Base-by-base conservation (phyloP, 163 green algal species). In the Scenedesmus sp. region DNA sequence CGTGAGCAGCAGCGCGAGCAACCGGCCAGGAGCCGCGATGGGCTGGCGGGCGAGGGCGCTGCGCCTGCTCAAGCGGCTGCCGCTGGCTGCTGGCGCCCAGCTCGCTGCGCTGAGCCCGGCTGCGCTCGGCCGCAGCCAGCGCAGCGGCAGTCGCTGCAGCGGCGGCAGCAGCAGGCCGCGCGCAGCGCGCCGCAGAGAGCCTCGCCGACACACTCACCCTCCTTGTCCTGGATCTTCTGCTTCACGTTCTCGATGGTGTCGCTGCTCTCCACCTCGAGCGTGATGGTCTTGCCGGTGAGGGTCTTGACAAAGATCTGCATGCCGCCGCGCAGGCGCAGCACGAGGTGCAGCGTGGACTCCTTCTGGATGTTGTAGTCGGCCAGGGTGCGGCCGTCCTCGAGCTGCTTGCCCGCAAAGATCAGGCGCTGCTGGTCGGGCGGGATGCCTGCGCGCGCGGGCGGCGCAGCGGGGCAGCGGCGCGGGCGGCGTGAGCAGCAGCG, bases 271-370 rank as follows among this genome's bases (percentile, higher is more conserved):
- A 97, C 94, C 87, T 97, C 94, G 17, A 98, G 80, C 18, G 94
- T 98, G 86, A 98, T 98, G 62, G 94, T 98, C 90, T 97, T 98
- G 56, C 94, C 94, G 0, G 93, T 97, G 31, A 98, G 87, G 17
- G 94, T 98, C 91, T 98, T 98, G n/a, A 97, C 92, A 71, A 98
- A 98, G 63, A 98, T 98, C 90, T 98, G 94, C 93, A 98, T 97
- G 29, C 87, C 88, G 77, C 89, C 89, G 44, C 89, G 89, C 77
- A 95, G 89, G 28, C 90, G 87, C 51, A 94, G 90, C 64, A 97
- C 85, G 78, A 96, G 85, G 82, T 94, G 84, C 65, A 88, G 60
- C 2, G 89, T 97, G 24, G 83, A 89, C 84, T 96, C 90, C 89
- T 97, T 97, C 87, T 93, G 87, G 77, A 93, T 93, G 85, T 93